Conservation (phyloP, 2,329 filamentous ascomycete genomes). For the Talaromyces pinophilus region DNA sequence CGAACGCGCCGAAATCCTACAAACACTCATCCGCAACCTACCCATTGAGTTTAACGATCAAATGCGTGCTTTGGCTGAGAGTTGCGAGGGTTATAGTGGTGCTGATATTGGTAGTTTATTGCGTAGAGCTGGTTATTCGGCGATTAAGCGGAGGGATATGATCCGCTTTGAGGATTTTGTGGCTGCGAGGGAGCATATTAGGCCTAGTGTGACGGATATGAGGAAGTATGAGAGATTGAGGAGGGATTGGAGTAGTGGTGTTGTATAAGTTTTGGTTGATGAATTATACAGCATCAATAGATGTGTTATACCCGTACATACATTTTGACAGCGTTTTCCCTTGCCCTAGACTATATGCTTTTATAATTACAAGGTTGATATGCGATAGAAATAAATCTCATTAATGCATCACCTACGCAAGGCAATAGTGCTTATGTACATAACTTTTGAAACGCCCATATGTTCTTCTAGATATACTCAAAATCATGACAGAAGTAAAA, state of each 20-base stretch:
- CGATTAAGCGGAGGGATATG: constrained; percentile 51
- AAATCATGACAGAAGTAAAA: background rate
- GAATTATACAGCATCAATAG: background rate
- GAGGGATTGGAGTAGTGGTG: constrained; percentile 48
- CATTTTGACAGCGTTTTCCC: background rate
- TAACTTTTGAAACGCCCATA: constrained; percentile 23
- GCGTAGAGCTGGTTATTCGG: constrained; percentile 60
- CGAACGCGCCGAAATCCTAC: constrained; percentile 83
- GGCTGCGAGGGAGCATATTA: constrained; percentile 42
- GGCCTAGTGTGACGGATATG: constrained; percentile 58
- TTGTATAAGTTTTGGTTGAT: constrained; percentile 12
- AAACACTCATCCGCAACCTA: constrained; percentile 60
- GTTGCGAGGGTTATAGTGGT: constrained; percentile 76
- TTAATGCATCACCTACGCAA: constrained; percentile 6
- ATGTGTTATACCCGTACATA: background rate
- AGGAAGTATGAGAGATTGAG: constrained; percentile 58
- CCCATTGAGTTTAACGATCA: constrained; percentile 55
- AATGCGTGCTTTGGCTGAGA: constrained; percentile 66
- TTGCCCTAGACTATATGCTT: background rate
- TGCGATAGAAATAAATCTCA: background rate
- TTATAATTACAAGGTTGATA: background rate
- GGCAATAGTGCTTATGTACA: constrained; percentile 21
- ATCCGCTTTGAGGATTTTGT: constrained; percentile 51
- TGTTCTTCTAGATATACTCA: constrained; percentile 4
- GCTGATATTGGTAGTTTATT: constrained; percentile 64